A percentile compares a stretch with the other conserved stretches of the same genome.
phyloP scores from a whole-genome alignment of 2,329 filamentous ascomycete species.

The Biscogniauxia sp. region DNA sequence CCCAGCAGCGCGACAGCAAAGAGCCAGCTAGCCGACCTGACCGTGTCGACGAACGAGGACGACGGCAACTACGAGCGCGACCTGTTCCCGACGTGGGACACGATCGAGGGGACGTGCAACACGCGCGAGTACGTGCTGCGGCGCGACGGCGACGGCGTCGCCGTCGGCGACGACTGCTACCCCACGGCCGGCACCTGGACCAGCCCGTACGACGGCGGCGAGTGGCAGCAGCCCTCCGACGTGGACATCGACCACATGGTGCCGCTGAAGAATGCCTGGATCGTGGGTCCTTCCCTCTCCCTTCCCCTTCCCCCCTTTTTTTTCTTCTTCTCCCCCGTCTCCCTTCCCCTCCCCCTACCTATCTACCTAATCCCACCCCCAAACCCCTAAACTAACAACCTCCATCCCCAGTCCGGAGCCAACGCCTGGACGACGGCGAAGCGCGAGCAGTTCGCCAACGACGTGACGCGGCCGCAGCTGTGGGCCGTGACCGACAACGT shows the following conservation, averaged over 20 bases:
- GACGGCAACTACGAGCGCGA: constrained; percentile 61
- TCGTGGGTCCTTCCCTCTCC: constrained; percentile 41
- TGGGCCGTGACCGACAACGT: constrained; percentile 76
- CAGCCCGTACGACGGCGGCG: constrained; percentile 71
- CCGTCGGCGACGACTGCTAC: constrained; percentile 57
- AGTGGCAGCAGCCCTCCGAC: constrained; percentile 66
- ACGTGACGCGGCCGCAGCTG: constrained; percentile 71
- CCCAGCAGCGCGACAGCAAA: constrained; percentile 58
- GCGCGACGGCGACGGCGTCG: constrained; percentile 68
- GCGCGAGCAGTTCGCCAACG: constrained; percentile 72
- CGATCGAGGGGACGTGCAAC: constrained; percentile 65
- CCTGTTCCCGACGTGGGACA: constrained; percentile 71
- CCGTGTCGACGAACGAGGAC: constrained; percentile 53
- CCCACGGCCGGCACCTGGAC: constrained; percentile 66
- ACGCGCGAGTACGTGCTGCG: constrained; percentile 70
- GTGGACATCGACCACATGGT: constrained; percentile 85
- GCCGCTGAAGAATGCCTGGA: constrained; percentile 77
- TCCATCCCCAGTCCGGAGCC: constrained; percentile 62
- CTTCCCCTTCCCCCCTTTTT: background rate
- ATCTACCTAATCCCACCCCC: no score
- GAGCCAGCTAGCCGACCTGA: constrained; percentile 56
- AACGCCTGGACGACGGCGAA: constrained; percentile 66
- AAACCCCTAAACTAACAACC: no score
- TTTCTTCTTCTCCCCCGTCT: background rate
- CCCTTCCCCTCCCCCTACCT: no score